Base-by-base conservation (phyloP, 495 filamentous ascomycete species). In the Beverwykella pulmonaria region DNA sequence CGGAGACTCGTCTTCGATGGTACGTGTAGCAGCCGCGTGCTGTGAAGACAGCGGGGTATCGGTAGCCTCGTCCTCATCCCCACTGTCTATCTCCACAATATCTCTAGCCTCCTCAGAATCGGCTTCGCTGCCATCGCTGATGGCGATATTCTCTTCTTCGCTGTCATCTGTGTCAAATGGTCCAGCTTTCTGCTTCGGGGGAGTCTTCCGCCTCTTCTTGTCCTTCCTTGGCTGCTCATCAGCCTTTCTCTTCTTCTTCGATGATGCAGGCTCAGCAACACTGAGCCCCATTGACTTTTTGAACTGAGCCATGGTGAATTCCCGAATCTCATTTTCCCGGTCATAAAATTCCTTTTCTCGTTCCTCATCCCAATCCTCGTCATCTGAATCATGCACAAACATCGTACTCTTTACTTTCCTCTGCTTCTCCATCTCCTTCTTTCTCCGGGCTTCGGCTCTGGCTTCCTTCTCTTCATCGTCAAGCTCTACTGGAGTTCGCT, bases 331-430 rank as follows among this genome's bases (percentile, higher is more conserved):
- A 74, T 83, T 82, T 76, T 94, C 90, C n/a, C 80, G 77, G 6
- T 73, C 72, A 78, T 92, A 95, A 75, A 94, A 96, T 44, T 83
- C 82, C 58, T 74, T 75, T 71, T 90, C 85, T 41, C 79, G 79
- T 53, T 88, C 87, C 34, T 82, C 83, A 68, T 82, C 86, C 58
- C 89, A 88, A n/a, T 81, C 85, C 65, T 95, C 91, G 59, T 95
- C 91, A 58, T 94, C 92, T 65, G 87, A 90, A 36, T 86, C 84
- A 65, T 88, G 82, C 36, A 98, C 88, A 74, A 86, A 95, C 41
- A 93, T 76, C 20, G 86, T 85, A 73, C 89, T 92, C 81, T 97
- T 97, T 75, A 96, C 90, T 74, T 89, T 88, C 20, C 79, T 79
- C 61, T 83, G 80, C 73, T 90, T 81, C 61, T 80, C 78, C n/a